phyloP scores from a whole-genome alignment of 2,329 filamentous ascomycete genomes.

The Blumeria hordei region DNA sequence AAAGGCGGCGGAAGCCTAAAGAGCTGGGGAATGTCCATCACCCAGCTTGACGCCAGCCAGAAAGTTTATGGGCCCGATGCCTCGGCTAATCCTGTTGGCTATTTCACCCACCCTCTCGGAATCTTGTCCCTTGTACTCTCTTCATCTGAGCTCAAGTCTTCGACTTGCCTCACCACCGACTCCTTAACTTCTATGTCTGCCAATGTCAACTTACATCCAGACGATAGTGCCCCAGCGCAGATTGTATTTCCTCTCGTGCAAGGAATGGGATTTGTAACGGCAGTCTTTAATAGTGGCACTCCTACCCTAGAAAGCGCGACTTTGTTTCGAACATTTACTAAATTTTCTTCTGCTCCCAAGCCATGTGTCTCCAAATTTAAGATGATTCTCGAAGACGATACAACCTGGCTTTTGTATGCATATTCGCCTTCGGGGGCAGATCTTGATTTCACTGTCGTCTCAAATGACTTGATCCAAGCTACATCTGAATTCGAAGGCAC shows the following conservation, averaged over 20 bases:
- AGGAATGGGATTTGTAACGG: slow-evolving; percentile 74
- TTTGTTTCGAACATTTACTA: slow-evolving; percentile 45
- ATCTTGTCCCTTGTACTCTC: slow-evolving; percentile 65
- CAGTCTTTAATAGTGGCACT: slow-evolving; percentile 41
- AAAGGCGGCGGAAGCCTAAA: slow-evolving; percentile 34
- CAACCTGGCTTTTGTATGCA: slow-evolving; percentile 61
- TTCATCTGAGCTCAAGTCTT: slow-evolving; percentile 42
- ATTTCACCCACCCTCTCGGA: slow-evolving; percentile 60
- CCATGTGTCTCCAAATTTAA: slow-evolving; percentile 52
- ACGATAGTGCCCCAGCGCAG: slow-evolving; percentile 26
- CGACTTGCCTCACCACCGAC: slow-evolving; percentile 30
- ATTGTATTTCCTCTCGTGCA: slow-evolving; percentile 69
- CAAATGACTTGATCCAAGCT: slow-evolving; percentile 40
- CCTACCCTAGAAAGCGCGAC: slow-evolving; percentile 54
- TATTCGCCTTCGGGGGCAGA: slow-evolving; percentile 31
- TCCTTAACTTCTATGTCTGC: slow-evolving; percentile 31
- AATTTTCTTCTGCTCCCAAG: slow-evolving; percentile 29
- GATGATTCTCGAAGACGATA: slow-evolving; percentile 45
- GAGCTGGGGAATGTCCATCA: slow-evolving; percentile 58
- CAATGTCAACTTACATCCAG: slow-evolving; percentile 41
- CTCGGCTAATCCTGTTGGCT: slow-evolving; percentile 33
- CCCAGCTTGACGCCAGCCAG: slow-evolving; percentile 45
- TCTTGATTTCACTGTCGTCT: slow-evolving; percentile 42
- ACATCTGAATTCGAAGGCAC: slow-evolving; percentile 46
- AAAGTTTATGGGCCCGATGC: slow-evolving; percentile 38